Percentiles rank a stretch among this genome's conserved stretches.
Evolutionary conservation across 2,329 filamentous ascomycete species (phyloP).

Genomic region (Xylariaceae sp.): DNA sequence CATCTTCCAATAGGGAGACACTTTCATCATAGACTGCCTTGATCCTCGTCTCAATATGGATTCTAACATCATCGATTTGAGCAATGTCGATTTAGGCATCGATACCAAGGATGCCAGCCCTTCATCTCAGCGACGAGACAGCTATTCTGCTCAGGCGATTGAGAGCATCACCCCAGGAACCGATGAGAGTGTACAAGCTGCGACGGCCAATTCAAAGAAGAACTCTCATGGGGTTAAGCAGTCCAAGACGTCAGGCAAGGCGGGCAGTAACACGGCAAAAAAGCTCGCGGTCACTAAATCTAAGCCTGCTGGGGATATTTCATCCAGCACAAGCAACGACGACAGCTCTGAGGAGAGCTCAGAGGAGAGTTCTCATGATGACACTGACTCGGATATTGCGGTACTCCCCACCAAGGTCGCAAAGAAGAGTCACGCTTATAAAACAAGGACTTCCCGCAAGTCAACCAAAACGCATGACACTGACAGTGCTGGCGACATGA

Average conservation of each 20-base stretch:
- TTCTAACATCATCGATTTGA: too few species aligned
- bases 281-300: conserved; percentile 12
- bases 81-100: conserved; percentile 14
- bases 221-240: conserved; percentile 13
- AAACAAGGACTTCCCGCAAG: too few species aligned
- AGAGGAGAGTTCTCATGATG: conserved; percentile 16
- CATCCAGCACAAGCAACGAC: conserved; percentile 14
- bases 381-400: too few species aligned
- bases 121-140: conserved; percentile 14
- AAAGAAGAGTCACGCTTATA: too few species aligned
- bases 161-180: conserved; percentile 15
- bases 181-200: conserved; percentile 14
- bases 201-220: conserved; percentile 13
- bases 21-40: too few species aligned
- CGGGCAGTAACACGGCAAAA: background rate
- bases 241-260: too few species aligned
- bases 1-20: too few species aligned
- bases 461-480: too few species aligned
- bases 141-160: conserved; percentile 9
- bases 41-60: too few species aligned
- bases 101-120: conserved; percentile 11
- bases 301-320: conserved; percentile 11
- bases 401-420: too few species aligned
- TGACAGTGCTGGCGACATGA: too few species aligned
- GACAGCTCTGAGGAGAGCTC: conserved; percentile 23